Conservation (phyloP, 805 yeast genomes). For the Candida maris region DNA sequence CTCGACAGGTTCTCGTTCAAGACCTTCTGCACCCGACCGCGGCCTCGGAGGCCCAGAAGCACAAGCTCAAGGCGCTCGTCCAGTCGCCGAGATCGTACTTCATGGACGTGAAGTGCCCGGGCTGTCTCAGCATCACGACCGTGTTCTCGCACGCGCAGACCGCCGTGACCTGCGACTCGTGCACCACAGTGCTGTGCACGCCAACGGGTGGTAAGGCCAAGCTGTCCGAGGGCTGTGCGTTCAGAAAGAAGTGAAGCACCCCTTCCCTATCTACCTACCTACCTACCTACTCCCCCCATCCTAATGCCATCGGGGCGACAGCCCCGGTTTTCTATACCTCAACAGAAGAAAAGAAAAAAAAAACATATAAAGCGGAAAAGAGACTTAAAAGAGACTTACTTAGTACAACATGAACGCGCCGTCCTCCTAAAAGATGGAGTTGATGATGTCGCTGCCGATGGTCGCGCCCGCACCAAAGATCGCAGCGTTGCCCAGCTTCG, state of each 20-base stretch:
- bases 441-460: slow-evolving; percentile 80
- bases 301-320: no score
- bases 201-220: slow-evolving; percentile 99
- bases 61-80: slow-evolving; percentile 96
- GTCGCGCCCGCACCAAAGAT: slow-evolving; percentile 98
- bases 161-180: slow-evolving; percentile 98
- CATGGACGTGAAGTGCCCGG: slow-evolving; percentile 99
- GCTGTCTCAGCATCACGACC: slow-evolving; percentile 98
- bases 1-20: slow-evolving; percentile 97
- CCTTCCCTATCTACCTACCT: no score
- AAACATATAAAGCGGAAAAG: no score
- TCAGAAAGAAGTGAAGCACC: slow-evolving; percentile 99
- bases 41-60: slow-evolving; percentile 93
- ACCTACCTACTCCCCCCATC: no score
- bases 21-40: slow-evolving; percentile 98
- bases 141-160: slow-evolving; percentile 99
- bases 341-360: no score
- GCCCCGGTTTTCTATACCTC: no score
- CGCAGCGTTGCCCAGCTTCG: slow-evolving; percentile 91
- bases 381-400: no score
- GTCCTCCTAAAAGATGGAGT: slow-evolving; percentile 55
- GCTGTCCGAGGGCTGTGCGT: slow-evolving; percentile 98
- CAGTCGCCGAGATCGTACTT: slow-evolving; percentile 98
- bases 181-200: slow-evolving; percentile 96
- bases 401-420: no score